Conservation (phyloP, 441 rosid genomes). For the Macaranga tanarius region DNA sequence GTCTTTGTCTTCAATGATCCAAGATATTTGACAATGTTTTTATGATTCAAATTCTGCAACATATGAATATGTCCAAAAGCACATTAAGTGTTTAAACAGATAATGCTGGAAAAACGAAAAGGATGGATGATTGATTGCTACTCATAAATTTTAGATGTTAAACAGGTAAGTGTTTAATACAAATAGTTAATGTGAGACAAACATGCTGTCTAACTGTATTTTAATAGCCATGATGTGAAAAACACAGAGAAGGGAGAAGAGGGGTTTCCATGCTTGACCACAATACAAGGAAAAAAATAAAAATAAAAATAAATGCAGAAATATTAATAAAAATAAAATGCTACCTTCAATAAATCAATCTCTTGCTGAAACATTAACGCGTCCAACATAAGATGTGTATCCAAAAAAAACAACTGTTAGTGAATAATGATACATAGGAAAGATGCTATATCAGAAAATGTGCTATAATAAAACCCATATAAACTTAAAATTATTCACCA, state of each 20-base stretch:
- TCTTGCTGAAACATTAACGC: constrained; percentile 74
- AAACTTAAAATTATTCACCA: too few species aligned
- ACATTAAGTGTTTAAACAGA: constrained; percentile 1
- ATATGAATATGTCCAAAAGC: constrained; percentile 18
- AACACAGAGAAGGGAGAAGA: too few species aligned
- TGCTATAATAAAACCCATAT: too few species aligned
- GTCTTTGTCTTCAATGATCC: constrained; percentile 92
- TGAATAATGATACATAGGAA: constrained; percentile 20
- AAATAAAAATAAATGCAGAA: background rate
- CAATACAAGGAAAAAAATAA: background rate
- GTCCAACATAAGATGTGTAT: constrained; percentile 33
- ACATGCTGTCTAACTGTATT: background rate
- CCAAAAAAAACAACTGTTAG: constrained; percentile 42
- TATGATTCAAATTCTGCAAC: constrained; percentile 93
- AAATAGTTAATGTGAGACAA: background rate
- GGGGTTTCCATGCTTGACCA: too few species aligned
- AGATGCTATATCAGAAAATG: background rate
- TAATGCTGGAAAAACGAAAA: background rate
- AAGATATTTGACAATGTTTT: constrained; percentile 96
- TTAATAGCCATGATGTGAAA: too few species aligned
- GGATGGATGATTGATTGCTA: background rate
- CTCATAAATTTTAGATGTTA: background rate
- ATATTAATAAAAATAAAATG: constrained; percentile 6
- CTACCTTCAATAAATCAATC: constrained; percentile 95
- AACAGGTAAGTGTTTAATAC: background rate